Conservation (phyloP, 345 rosid species). For the Acer saccharum region DNA sequence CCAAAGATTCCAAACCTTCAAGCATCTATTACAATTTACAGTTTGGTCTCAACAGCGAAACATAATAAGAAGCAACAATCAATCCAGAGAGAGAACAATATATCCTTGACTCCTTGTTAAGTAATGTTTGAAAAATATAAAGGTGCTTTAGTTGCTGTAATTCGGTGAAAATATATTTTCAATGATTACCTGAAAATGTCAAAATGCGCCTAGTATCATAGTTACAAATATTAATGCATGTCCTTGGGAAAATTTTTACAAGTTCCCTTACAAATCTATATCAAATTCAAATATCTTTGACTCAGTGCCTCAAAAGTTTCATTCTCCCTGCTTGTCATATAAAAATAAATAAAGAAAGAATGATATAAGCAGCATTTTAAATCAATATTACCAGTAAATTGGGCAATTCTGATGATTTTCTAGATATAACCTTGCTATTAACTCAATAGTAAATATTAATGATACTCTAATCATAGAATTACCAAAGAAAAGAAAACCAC, state of each 20-base stretch:
- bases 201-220: not conserved
- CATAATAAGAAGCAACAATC: not conserved
- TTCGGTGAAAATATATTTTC: not conserved
- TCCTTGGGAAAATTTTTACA: slow-evolving; percentile 4
- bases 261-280: not conserved
- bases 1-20: not conserved
- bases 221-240: not conserved
- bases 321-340: not conserved
- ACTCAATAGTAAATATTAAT: not conserved
- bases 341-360: not conserved
- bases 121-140: not conserved
- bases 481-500: not conserved
- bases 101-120: not conserved
- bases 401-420: not conserved
- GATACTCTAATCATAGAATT: not conserved
- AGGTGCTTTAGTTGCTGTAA: not conserved
- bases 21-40: not conserved
- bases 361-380: not conserved
- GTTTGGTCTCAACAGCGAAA: not conserved
- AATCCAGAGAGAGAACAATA: not conserved
- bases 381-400: not conserved
- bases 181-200: not conserved
- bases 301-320: not conserved
- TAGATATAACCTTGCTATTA: not conserved
- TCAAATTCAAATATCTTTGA: not conserved